These are phyloP conservation scores for Aciculosporium take DNA, from an alignment of 2,329 filamentous ascomycete genomes.

Conservation along the genomic window DNA sequence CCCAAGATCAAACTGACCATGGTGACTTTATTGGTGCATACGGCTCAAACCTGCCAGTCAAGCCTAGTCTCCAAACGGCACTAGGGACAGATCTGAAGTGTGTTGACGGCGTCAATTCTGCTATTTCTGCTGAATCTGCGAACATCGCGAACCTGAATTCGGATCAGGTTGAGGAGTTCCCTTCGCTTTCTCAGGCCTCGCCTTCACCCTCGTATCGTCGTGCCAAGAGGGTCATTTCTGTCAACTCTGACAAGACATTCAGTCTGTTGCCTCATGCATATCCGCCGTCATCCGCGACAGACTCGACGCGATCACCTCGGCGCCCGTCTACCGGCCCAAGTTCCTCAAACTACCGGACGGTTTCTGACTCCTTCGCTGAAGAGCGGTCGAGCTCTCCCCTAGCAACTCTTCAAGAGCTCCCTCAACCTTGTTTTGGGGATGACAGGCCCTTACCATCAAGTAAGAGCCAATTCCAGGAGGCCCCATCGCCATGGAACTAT, in stretches of 20 bases:
- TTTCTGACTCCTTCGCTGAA: constrained; percentile 20
- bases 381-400: constrained; percentile 34
- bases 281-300: constrained; percentile 15
- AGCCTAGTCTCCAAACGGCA: background rate
- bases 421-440: constrained; percentile 4
- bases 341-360: constrained; percentile 26
- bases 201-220: constrained; percentile 16
- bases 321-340: constrained; percentile 31
- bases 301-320: constrained; percentile 25
- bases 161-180: background rate
- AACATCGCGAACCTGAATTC: background rate
- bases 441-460: constrained; percentile 9
- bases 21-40: constrained; percentile 1
- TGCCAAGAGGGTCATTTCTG: constrained; percentile 26
- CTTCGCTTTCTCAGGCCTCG: constrained; percentile 8
- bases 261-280: constrained; percentile 29
- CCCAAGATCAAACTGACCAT: background rate
- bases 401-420: constrained; percentile 30
- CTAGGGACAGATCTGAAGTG: background rate
- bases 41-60: background rate
- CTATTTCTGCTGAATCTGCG: background rate
- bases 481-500: constrained; percentile 36
- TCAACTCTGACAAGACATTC: constrained; percentile 46
- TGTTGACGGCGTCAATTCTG: background rate
- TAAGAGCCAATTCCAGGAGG: constrained; percentile 8